Base-by-base conservation (phyloP, 495 filamentous ascomycete genomes). In the Penicillium manginii region DNA sequence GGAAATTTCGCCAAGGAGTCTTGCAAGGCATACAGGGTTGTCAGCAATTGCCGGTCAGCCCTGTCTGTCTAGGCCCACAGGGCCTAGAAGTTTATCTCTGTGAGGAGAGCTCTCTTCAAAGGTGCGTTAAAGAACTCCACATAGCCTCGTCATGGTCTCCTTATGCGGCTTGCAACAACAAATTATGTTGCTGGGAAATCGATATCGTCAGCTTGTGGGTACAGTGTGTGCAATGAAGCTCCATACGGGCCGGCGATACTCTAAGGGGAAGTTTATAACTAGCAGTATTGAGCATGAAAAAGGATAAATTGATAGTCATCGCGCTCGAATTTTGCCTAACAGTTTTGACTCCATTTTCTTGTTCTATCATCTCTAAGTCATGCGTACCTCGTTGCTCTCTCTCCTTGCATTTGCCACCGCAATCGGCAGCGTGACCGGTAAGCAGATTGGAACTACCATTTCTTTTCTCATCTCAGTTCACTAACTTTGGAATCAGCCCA, bases 401-500 rank as follows among this genome's bases (percentile, higher is more conserved):
- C 17, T 43, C 10, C 29, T 55, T 33, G 17, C 53, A 1, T 47
- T 19, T 46, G 15, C n/a, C 19, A 21, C 42, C 7, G 53, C 53
- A 23, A 55, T 55, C 42, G 21, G 23, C 18, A 45, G 42, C 8
- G 53, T 55, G 22, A 11, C 26, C 14, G 53, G 53, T 48, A 48
- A 48, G 42, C 18, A 22, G 18, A 47, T 14, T n/a, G n/a, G n/a
- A n/a, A 19, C 6, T 35, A 35, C 9, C 17, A 10, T 21, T 10
- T 3, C 19, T 21, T 37, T 33, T 33, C 14, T 3, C 12, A 10
- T n/a, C 37, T 12, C 9, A 9, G 14, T 3, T 40, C 17, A 15
- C 53, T 47, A 17, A 55, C 42, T 19, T 18, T n/a, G n/a, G n/a
- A n/a, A 17, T 10, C 40, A 55, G 42, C 53, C 32, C 53, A 55